These are phyloP conservation scores for Tetrapisispora fleetii DNA, from an alignment of 805 yeast species.

Conservation along the genomic window DNA sequence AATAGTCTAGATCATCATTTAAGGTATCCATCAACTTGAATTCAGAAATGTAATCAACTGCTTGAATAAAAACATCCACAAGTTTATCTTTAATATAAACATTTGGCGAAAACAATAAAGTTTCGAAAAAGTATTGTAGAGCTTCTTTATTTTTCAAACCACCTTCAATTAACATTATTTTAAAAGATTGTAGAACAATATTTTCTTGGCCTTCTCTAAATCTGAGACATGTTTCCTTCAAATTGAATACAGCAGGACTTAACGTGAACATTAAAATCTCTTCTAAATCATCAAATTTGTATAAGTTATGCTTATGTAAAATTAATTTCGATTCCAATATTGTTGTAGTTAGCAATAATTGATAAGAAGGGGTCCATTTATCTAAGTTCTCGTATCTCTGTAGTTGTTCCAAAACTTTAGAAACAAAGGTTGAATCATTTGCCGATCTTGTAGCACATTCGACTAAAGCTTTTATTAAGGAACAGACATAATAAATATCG, in stretches of 20 bases:
- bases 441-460: slow-evolving; percentile 29
- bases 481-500: slow-evolving; percentile 58
- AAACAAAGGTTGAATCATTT: slow-evolving; percentile 32
- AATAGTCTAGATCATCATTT: slow-evolving; percentile 50
- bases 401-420: slow-evolving; percentile 52
- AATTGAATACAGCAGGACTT: slow-evolving; percentile 28
- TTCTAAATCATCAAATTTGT: slow-evolving; percentile 37
- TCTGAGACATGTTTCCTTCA: slow-evolving; percentile 13
- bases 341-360: slow-evolving; percentile 34
- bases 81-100: slow-evolving; percentile 42
- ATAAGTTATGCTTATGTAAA: slow-evolving; percentile 47
- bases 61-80: slow-evolving; percentile 36
- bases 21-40: slow-evolving; percentile 52
- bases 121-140: slow-evolving; percentile 50
- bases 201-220: slow-evolving; percentile 31
- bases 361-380: slow-evolving; percentile 74
- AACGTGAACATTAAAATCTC: slow-evolving; percentile 48
- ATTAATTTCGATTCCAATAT: slow-evolving; percentile 52
- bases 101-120: slow-evolving; percentile 47
- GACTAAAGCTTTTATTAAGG: slow-evolving; percentile 47
- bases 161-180: slow-evolving; percentile 61
- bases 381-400: slow-evolving; percentile 72
- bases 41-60: slow-evolving; percentile 59
- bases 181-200: slow-evolving; percentile 58
- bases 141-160: slow-evolving; percentile 60